Evolutionary conservation across 495 filamentous ascomycete genomes (phyloP).

Genomic region (Penicillium nucicola): DNA sequence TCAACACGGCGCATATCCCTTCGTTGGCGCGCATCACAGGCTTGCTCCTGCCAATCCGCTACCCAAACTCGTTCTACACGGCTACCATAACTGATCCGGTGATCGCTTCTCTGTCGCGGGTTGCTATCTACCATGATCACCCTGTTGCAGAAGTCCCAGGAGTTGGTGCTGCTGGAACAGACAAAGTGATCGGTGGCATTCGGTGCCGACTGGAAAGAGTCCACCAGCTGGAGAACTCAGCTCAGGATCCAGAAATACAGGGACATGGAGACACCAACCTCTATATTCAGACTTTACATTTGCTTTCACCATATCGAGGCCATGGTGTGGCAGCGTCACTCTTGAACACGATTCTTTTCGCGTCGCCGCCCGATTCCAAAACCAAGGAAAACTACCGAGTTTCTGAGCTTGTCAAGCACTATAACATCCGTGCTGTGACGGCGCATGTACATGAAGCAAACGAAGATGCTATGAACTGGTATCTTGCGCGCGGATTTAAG

Average conservation of each 20-base stretch:
- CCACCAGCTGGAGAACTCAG: neutral
- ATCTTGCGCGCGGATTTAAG: conserved; percentile 73
- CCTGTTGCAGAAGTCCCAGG: conserved; percentile 36
- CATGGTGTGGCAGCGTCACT: conserved; percentile 76
- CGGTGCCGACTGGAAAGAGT: conserved; percentile 71
- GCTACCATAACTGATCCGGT: conserved; percentile 66
- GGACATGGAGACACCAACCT: conserved; percentile 39
- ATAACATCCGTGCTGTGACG: conserved; percentile 56
- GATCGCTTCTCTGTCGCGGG: conserved; percentile 68
- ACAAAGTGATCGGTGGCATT: conserved; percentile 76
- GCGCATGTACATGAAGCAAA: conserved; percentile 97
- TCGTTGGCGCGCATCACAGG: conserved; percentile 77
- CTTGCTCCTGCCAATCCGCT: conserved; percentile 81
- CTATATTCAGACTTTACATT: conserved; percentile 84
- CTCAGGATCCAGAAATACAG: neutral
- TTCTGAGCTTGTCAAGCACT: conserved; percentile 49
- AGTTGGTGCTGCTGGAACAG: conserved; percentile 24
- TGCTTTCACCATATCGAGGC: conserved; percentile 78
- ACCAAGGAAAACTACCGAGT: conserved; percentile 18
- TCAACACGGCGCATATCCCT: conserved; percentile 62
- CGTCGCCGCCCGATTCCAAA: conserved; percentile 22
- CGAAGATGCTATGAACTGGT: conserved; percentile 83
- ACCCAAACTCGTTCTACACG: conserved; percentile 82
- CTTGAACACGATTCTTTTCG: conserved; percentile 56
- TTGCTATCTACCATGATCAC: conserved; percentile 66